phyloP scores from a whole-genome alignment of 768 basidiomycete genomes.

The Sarcodon sp. region DNA sequence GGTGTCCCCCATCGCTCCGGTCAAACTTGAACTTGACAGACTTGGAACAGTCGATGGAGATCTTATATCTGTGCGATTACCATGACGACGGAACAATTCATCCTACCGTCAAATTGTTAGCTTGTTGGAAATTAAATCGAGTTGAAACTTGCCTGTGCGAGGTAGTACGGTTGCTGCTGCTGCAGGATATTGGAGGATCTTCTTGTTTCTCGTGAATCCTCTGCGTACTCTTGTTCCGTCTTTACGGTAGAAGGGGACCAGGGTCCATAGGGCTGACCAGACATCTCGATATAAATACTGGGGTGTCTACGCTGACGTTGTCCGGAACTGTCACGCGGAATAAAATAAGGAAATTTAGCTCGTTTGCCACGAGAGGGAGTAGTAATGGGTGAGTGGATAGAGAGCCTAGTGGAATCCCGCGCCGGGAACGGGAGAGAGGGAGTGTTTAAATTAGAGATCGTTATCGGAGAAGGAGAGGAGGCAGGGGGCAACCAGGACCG shows the following conservation, averaged over 20 bases:
- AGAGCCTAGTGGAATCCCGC: background rate
- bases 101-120: conserved; percentile 15
- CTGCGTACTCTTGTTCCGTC: conserved; percentile 6
- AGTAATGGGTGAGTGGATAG: conserved; percentile 1
- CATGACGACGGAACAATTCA: background rate
- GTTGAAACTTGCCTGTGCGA: conserved; percentile 3
- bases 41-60: conserved; percentile 12
- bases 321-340: background rate
- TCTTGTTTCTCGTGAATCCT: conserved; percentile 2
- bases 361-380: conserved; percentile 6
- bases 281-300: conserved; percentile 5
- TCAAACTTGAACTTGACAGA: conserved; percentile 37
- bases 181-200: conserved; percentile 3
- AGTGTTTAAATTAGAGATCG: conserved; percentile 2
- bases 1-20: conserved; percentile 51
- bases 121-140: conserved; percentile 11
- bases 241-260: conserved; percentile 8
- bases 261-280: conserved; percentile 7
- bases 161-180: conserved; percentile 3
- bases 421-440: background rate
- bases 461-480: conserved; percentile 6
- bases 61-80: conserved; percentile 7
- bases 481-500: conserved; percentile 10
- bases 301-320: background rate
- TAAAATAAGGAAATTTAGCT: conserved; percentile 1